phyloP scores from a whole-genome alignment of 2,329 filamentous ascomycete species.

The Incumbomyces lentus region DNA sequence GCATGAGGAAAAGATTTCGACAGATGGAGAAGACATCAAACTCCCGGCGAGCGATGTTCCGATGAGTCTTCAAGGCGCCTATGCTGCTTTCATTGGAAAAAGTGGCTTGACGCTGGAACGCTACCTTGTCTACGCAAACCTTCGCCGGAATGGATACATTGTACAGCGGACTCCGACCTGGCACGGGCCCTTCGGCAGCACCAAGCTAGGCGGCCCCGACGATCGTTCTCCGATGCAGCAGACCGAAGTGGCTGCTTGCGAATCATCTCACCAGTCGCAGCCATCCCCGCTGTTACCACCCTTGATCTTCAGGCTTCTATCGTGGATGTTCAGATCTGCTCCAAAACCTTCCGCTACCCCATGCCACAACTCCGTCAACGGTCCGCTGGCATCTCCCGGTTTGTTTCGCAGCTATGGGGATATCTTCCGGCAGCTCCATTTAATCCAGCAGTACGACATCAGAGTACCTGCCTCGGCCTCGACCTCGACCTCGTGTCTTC shows the following conservation, averaged over 20 bases:
- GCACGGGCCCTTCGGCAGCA: slow-evolving; percentile 26
- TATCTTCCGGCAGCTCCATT: slow-evolving; percentile 65
- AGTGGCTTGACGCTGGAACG: slow-evolving; percentile 59
- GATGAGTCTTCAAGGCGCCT: slow-evolving; percentile 82
- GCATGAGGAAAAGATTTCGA: slow-evolving; percentile 41
- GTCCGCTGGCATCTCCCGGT: slow-evolving; percentile 53
- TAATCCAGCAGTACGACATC: slow-evolving; percentile 62
- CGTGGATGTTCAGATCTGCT: slow-evolving; percentile 30
- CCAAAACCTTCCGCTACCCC: slow-evolving; percentile 9
- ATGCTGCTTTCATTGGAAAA: slow-evolving; percentile 68
- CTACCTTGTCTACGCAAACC: slow-evolving; percentile 76
- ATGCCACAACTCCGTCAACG: slow-evolving; percentile 24
- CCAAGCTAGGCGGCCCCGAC: no score
- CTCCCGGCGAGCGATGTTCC: slow-evolving; percentile 51
- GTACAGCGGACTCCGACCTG: slow-evolving; percentile 59
- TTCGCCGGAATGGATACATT: slow-evolving; percentile 74
- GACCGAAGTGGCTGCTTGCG: background rate
- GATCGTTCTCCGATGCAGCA: background rate
- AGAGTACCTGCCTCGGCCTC: slow-evolving; percentile 23
- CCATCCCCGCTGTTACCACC: slow-evolving; percentile 3
- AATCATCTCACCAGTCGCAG: slow-evolving; percentile 1
- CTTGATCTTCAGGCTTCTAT: slow-evolving; percentile 47
- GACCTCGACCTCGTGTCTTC: no score
- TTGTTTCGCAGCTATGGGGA: slow-evolving; percentile 56
- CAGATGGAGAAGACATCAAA: background rate